A percentile compares a stretch with the other conserved stretches of the same genome.
Conservation (phyloP, 306 rosid genomes). For the Malus sieversii region DNA sequence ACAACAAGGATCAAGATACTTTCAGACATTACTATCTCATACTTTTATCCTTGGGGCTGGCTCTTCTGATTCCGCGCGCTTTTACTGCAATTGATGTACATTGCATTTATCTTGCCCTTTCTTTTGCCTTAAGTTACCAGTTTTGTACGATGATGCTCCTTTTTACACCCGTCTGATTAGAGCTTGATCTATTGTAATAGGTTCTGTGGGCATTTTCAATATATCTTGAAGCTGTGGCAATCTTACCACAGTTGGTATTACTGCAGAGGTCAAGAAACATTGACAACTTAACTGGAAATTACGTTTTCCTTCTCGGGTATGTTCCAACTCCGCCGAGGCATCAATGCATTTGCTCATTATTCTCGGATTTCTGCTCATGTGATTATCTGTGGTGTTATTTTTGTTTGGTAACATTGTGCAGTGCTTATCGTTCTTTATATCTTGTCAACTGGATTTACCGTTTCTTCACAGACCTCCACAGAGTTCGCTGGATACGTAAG, state of each 20-base stretch:
- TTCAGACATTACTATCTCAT: constrained; percentile 27
- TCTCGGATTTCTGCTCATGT: not conserved
- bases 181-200: not conserved
- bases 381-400: not conserved
- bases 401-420: not conserved
- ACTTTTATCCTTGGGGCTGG: constrained; percentile 16
- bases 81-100: constrained; percentile 14
- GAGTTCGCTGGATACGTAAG: constrained; percentile 30
- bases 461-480: constrained; percentile 23
- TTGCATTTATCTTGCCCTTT: not conserved
- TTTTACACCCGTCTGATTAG: not conserved
- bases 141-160: not conserved
- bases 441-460: constrained; percentile 33
- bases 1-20: constrained; percentile 31
- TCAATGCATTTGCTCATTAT: not conserved
- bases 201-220: constrained; percentile 20
- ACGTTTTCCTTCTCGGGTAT: constrained; percentile 29
- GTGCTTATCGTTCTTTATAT: constrained; percentile 27
- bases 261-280: constrained; percentile 22
- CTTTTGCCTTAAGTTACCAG: not conserved
- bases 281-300: constrained; percentile 21
- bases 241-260: constrained; percentile 25
- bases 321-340: not conserved
- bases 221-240: constrained; percentile 25
- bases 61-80: constrained; percentile 13